Conservation (phyloP, 2,329 filamentous ascomycete species). For the Aureobasidium namibiae region DNA sequence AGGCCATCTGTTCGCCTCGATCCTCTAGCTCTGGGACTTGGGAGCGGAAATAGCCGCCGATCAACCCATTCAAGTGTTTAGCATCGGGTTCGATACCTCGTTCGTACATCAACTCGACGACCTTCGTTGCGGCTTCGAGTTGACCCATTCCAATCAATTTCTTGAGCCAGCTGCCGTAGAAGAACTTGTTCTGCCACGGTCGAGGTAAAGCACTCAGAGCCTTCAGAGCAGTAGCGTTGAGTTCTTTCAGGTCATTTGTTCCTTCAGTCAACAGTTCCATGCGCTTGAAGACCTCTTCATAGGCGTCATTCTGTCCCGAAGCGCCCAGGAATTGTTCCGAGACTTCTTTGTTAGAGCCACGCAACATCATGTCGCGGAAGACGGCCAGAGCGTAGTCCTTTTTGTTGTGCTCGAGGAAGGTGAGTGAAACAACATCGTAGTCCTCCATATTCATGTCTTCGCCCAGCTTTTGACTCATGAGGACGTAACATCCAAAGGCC, state of each 20-base stretch:
- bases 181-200: slow-evolving; percentile 61
- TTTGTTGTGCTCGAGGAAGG: slow-evolving; percentile 59
- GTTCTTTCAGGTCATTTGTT: slow-evolving; percentile 25
- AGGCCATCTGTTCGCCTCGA: slow-evolving; percentile 61
- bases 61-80: slow-evolving; percentile 72
- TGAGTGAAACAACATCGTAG: slow-evolving; percentile 65
- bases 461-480: slow-evolving; percentile 54
- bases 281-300: slow-evolving; percentile 19
- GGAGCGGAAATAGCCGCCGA: slow-evolving; percentile 65
- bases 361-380: slow-evolving; percentile 83
- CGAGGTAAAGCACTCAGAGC: slow-evolving; percentile 46
- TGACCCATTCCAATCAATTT: slow-evolving; percentile 60
- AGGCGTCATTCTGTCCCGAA: slow-evolving; percentile 39
- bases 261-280: slow-evolving; percentile 16
- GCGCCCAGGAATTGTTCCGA: slow-evolving; percentile 23
- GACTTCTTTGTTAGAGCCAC: slow-evolving; percentile 18
- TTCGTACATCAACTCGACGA: slow-evolving; percentile 67
- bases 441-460: slow-evolving; percentile 59
- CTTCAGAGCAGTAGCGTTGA: slow-evolving; percentile 41
- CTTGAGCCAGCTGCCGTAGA: slow-evolving; percentile 84
- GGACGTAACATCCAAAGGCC: slow-evolving; percentile 61
- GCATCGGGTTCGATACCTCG: slow-evolving; percentile 60
- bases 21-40: slow-evolving; percentile 41
- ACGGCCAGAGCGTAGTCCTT: slow-evolving; percentile 62
- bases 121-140: slow-evolving; percentile 57